Evolutionary conservation across 2,329 filamentous ascomycete species (phyloP).

Genomic region (Aspergillus sergii): DNA sequence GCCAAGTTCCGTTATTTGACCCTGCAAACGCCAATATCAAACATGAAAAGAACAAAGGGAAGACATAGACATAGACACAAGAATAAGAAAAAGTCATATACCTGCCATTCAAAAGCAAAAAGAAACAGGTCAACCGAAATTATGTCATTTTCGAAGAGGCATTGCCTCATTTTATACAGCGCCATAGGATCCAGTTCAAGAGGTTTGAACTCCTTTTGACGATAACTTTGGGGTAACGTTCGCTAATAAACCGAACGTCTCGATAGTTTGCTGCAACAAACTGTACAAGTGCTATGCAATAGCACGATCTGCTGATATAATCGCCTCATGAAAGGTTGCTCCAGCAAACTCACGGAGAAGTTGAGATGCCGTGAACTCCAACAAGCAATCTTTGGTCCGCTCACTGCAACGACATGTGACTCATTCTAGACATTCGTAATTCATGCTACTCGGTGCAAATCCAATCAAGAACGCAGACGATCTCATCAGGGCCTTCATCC

Average conservation of each 20-base stretch:
- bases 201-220: not conserved
- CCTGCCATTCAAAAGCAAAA: constrained; percentile 19
- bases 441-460: not conserved
- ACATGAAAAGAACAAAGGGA: constrained; percentile 15
- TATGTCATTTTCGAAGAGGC: constrained; percentile 21
- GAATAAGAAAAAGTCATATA: constrained; percentile 22
- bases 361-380: not conserved
- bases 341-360: not conserved
- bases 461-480: not conserved
- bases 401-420: not conserved
- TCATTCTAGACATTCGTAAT: not conserved
- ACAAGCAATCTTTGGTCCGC: not conserved
- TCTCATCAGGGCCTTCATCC: constrained; percentile 36
- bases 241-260: constrained; percentile 6
- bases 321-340: not conserved
- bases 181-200: constrained; percentile 9
- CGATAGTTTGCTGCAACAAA: constrained; percentile 12
- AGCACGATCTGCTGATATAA: not conserved
- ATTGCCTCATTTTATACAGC: constrained; percentile 25
- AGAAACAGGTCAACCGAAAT: constrained; percentile 17
- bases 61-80: constrained; percentile 5
- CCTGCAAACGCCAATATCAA: constrained; percentile 27
- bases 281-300: constrained; percentile 14
- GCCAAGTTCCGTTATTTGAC: constrained; percentile 24
- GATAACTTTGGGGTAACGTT: not conserved